phyloP scores from a whole-genome alignment of 257 asterid genomes.

The Gentiana straminea region DNA sequence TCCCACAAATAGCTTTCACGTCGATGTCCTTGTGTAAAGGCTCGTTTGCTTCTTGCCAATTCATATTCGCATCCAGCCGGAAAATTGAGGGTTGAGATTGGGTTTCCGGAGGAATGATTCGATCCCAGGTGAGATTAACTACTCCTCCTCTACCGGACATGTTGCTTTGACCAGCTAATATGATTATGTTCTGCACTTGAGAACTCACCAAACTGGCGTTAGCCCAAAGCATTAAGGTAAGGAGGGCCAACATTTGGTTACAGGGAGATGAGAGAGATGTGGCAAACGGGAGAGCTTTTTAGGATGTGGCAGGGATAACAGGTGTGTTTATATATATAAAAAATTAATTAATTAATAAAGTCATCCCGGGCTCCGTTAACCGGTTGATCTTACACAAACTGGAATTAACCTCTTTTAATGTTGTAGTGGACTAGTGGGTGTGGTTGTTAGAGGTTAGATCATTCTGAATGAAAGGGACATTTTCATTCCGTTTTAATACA shows the following conservation, averaged over 20 bases:
- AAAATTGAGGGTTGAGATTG: constrained; percentile 25
- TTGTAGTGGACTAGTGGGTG: too few species aligned
- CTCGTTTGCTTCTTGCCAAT: constrained; percentile 61
- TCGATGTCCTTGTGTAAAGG: constrained; percentile 81
- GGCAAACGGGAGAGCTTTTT: not conserved
- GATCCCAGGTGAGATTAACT: constrained; percentile 51
- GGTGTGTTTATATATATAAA: too few species aligned
- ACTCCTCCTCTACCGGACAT: constrained; percentile 92
- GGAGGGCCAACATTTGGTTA: constrained; percentile 27
- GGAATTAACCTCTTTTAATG: too few species aligned
- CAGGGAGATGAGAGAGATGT: not conserved
- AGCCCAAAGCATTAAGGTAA: constrained; percentile 30
- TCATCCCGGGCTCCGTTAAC: too few species aligned
- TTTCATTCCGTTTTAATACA: too few species aligned
- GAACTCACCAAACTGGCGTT: constrained; percentile 19
- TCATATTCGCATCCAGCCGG: constrained; percentile 27
- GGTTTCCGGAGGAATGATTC: constrained; percentile 39
- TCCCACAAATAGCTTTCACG: constrained; percentile 39
- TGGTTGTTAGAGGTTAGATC: too few species aligned
- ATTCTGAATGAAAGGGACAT: too few species aligned
- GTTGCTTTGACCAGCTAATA: constrained; percentile 83
- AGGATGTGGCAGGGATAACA: too few species aligned
- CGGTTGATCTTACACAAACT: too few species aligned
- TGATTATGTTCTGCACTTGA: constrained; percentile 32
- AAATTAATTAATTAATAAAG: too few species aligned